Evolutionary conservation across 768 basidiomycete species (phyloP), one percentile per base, ranked within the genome.

Genomic region (Cystofilobasidium ferigula): DNA sequence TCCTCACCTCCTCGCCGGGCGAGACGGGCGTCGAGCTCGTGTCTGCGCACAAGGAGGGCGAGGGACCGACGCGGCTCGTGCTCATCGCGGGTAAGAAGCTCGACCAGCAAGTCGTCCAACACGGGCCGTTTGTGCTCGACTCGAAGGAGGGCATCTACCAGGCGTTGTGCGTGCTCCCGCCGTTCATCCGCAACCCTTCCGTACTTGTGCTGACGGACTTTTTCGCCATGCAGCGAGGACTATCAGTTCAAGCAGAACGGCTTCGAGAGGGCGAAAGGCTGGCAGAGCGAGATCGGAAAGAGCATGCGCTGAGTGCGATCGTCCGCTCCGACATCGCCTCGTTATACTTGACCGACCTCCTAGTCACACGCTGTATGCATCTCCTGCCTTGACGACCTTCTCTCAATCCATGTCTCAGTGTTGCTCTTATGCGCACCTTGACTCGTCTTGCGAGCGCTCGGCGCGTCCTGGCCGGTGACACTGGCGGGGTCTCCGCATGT

Each of bases 1-100:
- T 94, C n/a, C 79, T 95, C 26, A 86, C 90, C 8, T 75, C 81
- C 14, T 75, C 80, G 14, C 59, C 74, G 1, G 78, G 78, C 1
- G 81, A 91, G 74, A 82, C 80, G 0, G 93, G 94, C 0, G 85
- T 90, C 13, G 75, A 78, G 26, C 74, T 97, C 62, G 81, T 80
- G 26, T 67, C 73, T 14, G 73, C 71, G 1, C 68, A 63, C 24
- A 34, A 30, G 9, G 82, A 85, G 2, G 75, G 72, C 4, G 28
- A 54, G 10, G 80, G 82, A 57, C 81, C 81, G 58, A 87, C 91
- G 0, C 84, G 91, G 61, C 80, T 90, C 54, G 80, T 93, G 26
- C 73, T 98, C 72, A 80, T 86, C 69, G 85, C 92, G 6, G 93
- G 88, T 22, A 87, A 92, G 76, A 90, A 92, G 18, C 80, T 97